Evolutionary conservation across 2,329 filamentous ascomycete genomes (phyloP), one percentile per base, ranked within the genome.

Genomic region (Xylaria sp.): DNA sequence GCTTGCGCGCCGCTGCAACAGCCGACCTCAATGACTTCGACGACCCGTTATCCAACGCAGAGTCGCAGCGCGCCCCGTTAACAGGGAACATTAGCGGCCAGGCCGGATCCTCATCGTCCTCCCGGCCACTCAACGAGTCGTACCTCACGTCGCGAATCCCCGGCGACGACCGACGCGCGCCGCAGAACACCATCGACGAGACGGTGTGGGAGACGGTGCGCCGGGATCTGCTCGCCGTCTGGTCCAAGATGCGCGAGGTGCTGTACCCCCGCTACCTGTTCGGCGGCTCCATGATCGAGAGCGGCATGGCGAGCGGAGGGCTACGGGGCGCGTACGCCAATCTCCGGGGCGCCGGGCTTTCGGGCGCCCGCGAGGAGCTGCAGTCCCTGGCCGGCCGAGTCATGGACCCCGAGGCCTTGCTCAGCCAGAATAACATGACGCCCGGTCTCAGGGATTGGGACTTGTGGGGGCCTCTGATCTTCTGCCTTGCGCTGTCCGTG

Each of bases 241-340:
- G 96, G 95, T 92, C 93, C 82, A 99, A 99, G 86, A 93, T 99
- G 90, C 91, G 93, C 80, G 95, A 97, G 84, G 96, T 99, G 46
- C 88, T 99, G 69, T 99, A 93, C 82, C 96, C 96, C 20, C 94
- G 94, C 78, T 98, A 98, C 83, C 87, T 99, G 58, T 90, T 99
- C 28, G 88, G 88, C 42, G 89, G 89, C 36, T 88, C 86, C 67
- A 89, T 90, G 87, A 85, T 89, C 65, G 87, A 89, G 69, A 80
- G 79, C 49, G 81, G 84, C 63, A 67, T 69, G 64, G 59, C 63
- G 11, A 61, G 59, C 4, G 82, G 81, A 42, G 85, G 85, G 11
- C 75, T 90, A 9, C 85, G 89, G 4, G 88, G 88, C 69, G 88
- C 88, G 0, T 90, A 90, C 77, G 87, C 87, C 23, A 88, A 86